Evolutionary conservation across 169 alveolate genomes (phyloP), one percentile per base, ranked within the genome.

Genomic region (Eimeria praecox): DNA sequence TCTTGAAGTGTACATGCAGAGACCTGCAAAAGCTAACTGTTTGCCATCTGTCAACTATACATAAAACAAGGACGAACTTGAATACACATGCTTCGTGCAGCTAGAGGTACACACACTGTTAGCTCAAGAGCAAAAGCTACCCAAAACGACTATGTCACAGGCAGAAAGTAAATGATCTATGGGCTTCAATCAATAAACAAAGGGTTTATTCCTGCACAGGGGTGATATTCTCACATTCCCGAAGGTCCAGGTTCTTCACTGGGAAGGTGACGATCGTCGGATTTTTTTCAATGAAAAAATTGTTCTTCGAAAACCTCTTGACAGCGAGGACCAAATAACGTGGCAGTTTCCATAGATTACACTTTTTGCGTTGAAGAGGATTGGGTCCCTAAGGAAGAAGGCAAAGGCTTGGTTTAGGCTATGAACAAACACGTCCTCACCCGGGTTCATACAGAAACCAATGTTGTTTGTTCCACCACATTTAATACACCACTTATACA

Each of bases 251-350:
- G 95, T 98, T 98, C 90, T 98, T 99, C 85, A 99, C 96, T 18
- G 99, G 99, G 95, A 99, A 99, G 73, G 99, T 98, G 94, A 99
- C 99, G 86, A 99, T 98, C n/a, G 99, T 99, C n/a, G 99, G 99
- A 92, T 99, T 99, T 97, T 99, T 99, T 96, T 99, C 99, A 49
- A 98, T 96, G 97, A 99, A 99, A 97, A 99, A 99, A 94, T 99
- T 99, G 97, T 99, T 98, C 95, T 98, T 98, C 27, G 98, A 97
- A 97, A 99, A 99, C 95, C 99, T 97, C 94, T 99, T 98, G 88
- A 99, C 96, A 71, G 99, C 99, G 90, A 99, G 95, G 30, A 99
- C 97, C 75, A 96, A 78, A 73, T 89, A 96, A 56, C 86, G 91
- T 30, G 97, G 96, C 73, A 96, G 75, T 64, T 83, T 59, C 83